Conservation (phyloP, 1,139 yeast species). For the Martiniozyma asiatica region DNA sequence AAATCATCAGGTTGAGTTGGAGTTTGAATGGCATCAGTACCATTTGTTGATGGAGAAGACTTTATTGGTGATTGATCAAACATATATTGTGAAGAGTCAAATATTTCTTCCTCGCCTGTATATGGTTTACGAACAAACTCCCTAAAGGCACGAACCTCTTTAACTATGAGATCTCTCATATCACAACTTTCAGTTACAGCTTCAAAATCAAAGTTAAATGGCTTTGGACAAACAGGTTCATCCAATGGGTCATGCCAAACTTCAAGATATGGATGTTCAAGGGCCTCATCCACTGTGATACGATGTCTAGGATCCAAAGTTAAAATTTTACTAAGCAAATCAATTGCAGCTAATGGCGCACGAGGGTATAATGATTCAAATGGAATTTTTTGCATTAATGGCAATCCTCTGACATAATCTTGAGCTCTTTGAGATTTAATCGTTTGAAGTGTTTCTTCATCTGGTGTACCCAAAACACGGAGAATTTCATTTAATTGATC, state of each 20-base stretch:
- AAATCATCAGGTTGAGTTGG: slow-evolving; percentile 9
- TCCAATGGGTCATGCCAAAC: slow-evolving; percentile 97
- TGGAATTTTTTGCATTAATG: slow-evolving; percentile 75
- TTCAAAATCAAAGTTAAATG: slow-evolving; percentile 86
- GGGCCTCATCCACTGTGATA: slow-evolving; percentile 80
- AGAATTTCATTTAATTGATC: slow-evolving; percentile 88
- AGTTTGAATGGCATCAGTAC: slow-evolving; percentile 9
- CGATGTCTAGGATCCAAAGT: slow-evolving; percentile 80
- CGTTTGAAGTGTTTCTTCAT: slow-evolving; percentile 66
- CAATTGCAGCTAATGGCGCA: slow-evolving; percentile 82
- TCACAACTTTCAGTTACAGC: slow-evolving; percentile 68
- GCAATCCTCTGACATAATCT: slow-evolving; percentile 79
- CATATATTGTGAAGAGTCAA: slow-evolving; percentile 12
- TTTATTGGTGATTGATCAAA: slow-evolving; percentile 9
- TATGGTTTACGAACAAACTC: slow-evolving; percentile 66
- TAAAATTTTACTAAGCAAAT: slow-evolving; percentile 69
- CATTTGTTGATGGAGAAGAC: slow-evolving; percentile 6
- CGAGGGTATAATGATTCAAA: slow-evolving; percentile 61
- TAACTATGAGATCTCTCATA: slow-evolving; percentile 66
- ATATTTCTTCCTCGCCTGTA: slow-evolving; percentile 48
- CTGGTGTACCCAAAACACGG: slow-evolving; percentile 81
- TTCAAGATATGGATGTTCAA: slow-evolving; percentile 76
- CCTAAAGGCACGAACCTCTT: slow-evolving; percentile 73
- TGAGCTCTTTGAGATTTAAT: slow-evolving; percentile 88
- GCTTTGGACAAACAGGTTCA: slow-evolving; percentile 75